phyloP scores from a whole-genome alignment of 495 filamentous ascomycete species.

The Aspergillus kassunensis region DNA sequence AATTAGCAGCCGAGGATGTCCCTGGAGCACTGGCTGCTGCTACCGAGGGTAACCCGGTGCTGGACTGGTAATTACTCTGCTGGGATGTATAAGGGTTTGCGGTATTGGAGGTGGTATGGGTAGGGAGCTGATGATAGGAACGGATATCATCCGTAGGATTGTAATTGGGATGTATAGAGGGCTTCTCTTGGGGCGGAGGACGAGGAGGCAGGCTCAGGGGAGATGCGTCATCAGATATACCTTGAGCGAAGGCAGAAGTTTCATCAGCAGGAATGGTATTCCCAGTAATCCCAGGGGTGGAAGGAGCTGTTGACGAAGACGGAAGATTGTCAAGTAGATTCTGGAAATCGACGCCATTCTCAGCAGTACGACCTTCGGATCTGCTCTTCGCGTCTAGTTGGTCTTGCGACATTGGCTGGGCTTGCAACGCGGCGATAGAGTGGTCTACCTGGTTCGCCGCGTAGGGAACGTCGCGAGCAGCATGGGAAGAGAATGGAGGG shows the following conservation, averaged over 20 bases:
- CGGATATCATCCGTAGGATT: conserved; percentile 51
- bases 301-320: conserved; percentile 33
- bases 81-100: conserved; percentile 33
- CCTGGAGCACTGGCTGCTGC: conserved; percentile 49
- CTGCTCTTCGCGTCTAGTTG: conserved; percentile 28
- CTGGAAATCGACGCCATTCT: conserved; percentile 49
- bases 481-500: conserved; percentile 39
- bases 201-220: conserved; percentile 43
- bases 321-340: conserved; percentile 51
- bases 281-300: conserved; percentile 28
- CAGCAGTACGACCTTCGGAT: conserved; percentile 16
- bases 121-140: conserved; percentile 50
- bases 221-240: conserved; percentile 30
- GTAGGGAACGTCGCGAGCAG: conserved; percentile 37
- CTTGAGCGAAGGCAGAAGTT: conserved; percentile 31
- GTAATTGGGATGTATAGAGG: conserved; percentile 55
- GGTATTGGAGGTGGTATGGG: conserved; percentile 33
- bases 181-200: conserved; percentile 52
- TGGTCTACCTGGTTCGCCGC: conserved; percentile 35
- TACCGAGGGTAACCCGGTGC: conserved; percentile 39
- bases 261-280: conserved; percentile 24
- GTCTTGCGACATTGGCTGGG: conserved; percentile 18
- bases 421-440: conserved; percentile 19
- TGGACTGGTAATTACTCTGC: conserved; percentile 46
- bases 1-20: conserved; percentile 48